Evolutionary conservation across 495 filamentous ascomycete species (phyloP), one percentile per base, ranked within the genome.

Genomic region (Penicillium turbatum): DNA sequence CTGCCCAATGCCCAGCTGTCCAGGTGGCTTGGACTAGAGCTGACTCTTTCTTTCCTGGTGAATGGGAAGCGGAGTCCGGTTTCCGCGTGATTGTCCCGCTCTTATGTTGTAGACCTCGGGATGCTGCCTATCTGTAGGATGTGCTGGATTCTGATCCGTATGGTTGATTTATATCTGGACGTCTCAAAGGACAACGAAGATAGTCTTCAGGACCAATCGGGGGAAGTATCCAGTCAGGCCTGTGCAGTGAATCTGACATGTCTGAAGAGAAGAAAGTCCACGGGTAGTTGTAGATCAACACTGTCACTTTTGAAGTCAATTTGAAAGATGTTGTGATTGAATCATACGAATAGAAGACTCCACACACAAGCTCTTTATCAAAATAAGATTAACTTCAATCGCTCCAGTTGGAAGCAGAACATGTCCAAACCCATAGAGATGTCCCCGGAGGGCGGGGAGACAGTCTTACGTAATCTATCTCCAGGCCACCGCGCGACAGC

Each of bases 401-500:
- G 4, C 21, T 24, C 21, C 21, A 24, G 21, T 24, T 24, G 21
- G 21, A 24, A 24, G n/a, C n/a, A n/a, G 21, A 24, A 24, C 21
- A 24, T 24, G 21, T 24, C 21, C 21, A 24, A 24, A 24, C 21
- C 21, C 21, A 24, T 24, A 2, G 21, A 24, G 21, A 24, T 24
- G 21, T 2, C 4, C 21, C 27, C 2, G 31, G 34, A 11, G 13
- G 37, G 37, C 37, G 27, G 38, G 21, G 49, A 42, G 49, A 16
- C 49, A 32, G 32, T 48, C 24, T 48, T 48, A 48, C 46, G 12
- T 48, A 46, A 45, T 13, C 51, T 5, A 13, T 11, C 19, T 51
- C 48, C 49, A 51, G 49, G 49, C 49, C 49, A 51, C 48, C 48
- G 48, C 48, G 36, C 49, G 39, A 36, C 49, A 51, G 49, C 49